phyloP scores from a whole-genome alignment of 1,139 yeast genomes.

The Pichia sp. region DNA sequence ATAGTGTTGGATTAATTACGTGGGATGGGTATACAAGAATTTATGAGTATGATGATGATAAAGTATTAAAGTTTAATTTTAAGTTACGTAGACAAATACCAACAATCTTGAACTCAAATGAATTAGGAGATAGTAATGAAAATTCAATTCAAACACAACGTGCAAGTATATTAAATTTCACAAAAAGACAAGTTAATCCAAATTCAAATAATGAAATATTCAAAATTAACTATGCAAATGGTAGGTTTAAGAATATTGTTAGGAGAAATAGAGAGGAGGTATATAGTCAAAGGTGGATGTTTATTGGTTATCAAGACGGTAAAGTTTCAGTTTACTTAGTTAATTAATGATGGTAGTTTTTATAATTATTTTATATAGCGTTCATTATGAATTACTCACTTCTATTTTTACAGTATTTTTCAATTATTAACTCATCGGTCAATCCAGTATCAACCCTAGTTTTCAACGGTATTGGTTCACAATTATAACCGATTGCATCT shows the following conservation, averaged over 20 bases:
- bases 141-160: conserved; percentile 16
- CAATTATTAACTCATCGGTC: conserved; percentile 21
- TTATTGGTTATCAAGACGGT: conserved; percentile 29
- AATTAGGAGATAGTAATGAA: conserved; percentile 8
- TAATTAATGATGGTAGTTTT: not conserved
- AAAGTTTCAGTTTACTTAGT: conserved; percentile 22
- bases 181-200: conserved; percentile 19
- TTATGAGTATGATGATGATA: conserved; percentile 19
- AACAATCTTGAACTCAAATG: conserved; percentile 19
- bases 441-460: conserved; percentile 23
- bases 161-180: conserved; percentile 18
- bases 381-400: not conserved
- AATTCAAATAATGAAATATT: conserved; percentile 8
- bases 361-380: not conserved
- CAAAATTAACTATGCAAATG: conserved; percentile 22
- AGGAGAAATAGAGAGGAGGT: conserved; percentile 23
- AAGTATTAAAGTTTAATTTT: conserved; percentile 15
- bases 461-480: conserved; percentile 24
- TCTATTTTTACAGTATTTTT: conserved; percentile 11
- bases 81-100: conserved; percentile 25
- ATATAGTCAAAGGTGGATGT: conserved; percentile 22
- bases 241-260: conserved; percentile 27
- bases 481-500: conserved; percentile 20
- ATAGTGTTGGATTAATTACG: conserved; percentile 24
- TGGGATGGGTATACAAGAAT: conserved; percentile 31